phyloP scores from a whole-genome alignment of 257 asterid genomes.

The Solanum habrochaites region DNA sequence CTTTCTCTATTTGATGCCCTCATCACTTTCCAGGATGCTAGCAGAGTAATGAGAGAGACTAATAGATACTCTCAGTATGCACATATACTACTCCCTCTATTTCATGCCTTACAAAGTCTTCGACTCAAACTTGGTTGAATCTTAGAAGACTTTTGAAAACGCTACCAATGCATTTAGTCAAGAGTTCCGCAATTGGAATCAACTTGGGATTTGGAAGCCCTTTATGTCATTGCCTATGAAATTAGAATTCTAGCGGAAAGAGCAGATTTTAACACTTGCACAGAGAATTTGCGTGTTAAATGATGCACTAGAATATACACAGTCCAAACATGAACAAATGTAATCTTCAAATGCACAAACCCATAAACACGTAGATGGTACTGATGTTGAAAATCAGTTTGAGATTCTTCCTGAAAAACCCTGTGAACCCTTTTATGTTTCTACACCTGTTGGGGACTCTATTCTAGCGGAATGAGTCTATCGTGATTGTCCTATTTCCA shows the following conservation, averaged over 20 bases:
- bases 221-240: constrained; percentile 67
- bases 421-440: too few relatives aligned
- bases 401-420: too few relatives aligned
- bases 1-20: constrained; percentile 74
- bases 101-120: constrained; percentile 78
- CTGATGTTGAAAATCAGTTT: too few relatives aligned
- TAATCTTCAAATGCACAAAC: too few relatives aligned
- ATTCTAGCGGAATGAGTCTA: too few relatives aligned
- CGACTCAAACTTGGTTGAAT: constrained; percentile 52
- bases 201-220: constrained; percentile 90
- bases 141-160: constrained; percentile 74
- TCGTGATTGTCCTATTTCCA: too few relatives aligned
- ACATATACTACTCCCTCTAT: constrained; percentile 60
- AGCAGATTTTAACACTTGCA: constrained; percentile 31
- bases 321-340: too few relatives aligned
- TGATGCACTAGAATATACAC: too few relatives aligned
- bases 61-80: constrained; percentile 62
- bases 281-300: too few relatives aligned
- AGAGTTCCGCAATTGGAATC: constrained; percentile 96
- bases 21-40: constrained; percentile 75
- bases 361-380: too few relatives aligned
- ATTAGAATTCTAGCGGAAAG: constrained; percentile 83
- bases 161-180: constrained; percentile 88
- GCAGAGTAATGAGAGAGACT: constrained; percentile 64
- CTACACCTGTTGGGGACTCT: too few relatives aligned